Conservation (phyloP, 2,329 filamentous ascomycete genomes). For the Xylariaceae sp. region DNA sequence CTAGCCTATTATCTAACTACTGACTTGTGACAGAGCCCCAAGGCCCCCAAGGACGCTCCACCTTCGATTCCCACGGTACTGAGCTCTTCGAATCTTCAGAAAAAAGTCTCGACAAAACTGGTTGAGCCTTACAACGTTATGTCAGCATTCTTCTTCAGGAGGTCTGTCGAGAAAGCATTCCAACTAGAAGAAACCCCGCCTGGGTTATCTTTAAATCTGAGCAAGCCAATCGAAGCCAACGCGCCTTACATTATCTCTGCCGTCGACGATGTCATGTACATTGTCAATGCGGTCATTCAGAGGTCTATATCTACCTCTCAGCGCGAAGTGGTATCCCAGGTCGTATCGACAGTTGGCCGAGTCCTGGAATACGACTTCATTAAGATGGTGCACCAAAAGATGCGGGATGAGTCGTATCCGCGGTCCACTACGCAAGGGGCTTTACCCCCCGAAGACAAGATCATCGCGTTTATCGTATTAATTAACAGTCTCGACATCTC, state of each 20-base stretch:
- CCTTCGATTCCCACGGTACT: conserved; percentile 69
- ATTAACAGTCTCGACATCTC: conserved; percentile 95
- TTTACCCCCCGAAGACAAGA: conserved; percentile 79
- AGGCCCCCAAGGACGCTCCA: conserved; percentile 46
- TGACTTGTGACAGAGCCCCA: conserved; percentile 43
- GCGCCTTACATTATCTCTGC: conserved; percentile 90
- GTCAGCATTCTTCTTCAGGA: conserved; percentile 93
- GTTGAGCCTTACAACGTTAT: conserved; percentile 80
- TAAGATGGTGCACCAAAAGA: conserved; percentile 94
- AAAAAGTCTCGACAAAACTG: conserved; percentile 71
- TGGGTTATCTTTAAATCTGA: conserved; percentile 71
- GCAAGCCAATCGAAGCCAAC: conserved; percentile 65
- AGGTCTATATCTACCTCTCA: conserved; percentile 84
- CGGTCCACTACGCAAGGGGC: conserved; percentile 71
- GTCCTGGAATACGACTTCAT: conserved; percentile 87
- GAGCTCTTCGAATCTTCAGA: conserved; percentile 69
- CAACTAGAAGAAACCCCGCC: conserved; percentile 85
- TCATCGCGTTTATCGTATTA: conserved; percentile 83
- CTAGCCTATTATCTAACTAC: conserved; percentile 17
- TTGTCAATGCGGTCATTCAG: conserved; percentile 86
- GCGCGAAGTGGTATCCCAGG: conserved; percentile 66
- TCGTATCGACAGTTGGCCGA: conserved; percentile 71
- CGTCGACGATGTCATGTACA: conserved; percentile 99
- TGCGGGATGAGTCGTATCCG: conserved; percentile 93
- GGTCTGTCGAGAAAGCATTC: conserved; percentile 95